Percentiles rank a stretch among this genome's conserved stretches.
Evolutionary conservation across 441 rosid genomes (phyloP).

Genomic region (Omphalea diandra): DNA sequence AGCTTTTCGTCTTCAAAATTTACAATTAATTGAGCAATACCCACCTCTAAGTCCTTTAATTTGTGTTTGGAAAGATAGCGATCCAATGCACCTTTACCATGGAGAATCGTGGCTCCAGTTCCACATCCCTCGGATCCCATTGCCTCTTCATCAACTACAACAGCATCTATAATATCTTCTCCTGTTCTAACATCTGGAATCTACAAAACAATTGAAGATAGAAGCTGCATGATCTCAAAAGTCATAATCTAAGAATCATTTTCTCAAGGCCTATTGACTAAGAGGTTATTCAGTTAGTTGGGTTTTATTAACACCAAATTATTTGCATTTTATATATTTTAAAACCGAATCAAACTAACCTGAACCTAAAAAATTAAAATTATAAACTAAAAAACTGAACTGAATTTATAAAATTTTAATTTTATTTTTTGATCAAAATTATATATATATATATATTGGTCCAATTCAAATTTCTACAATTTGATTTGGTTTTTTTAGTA

Average conservation of each 20-base stretch:
- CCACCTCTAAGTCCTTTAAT: constrained; percentile 44
- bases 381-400: too few species aligned
- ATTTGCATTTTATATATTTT: too few species aligned
- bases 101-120: constrained; percentile 75
- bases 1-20: neutral
- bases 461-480: too few species aligned
- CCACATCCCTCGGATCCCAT: constrained; percentile 58
- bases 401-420: too few species aligned
- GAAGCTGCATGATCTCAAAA: neutral
- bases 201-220: constrained; percentile 35
- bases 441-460: too few species aligned
- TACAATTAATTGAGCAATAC: neutral
- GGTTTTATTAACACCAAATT: too few species aligned
- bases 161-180: constrained; percentile 75
- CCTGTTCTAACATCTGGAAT: constrained; percentile 81
- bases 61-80: constrained; percentile 55
- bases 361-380: too few species aligned
- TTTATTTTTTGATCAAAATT: too few species aligned
- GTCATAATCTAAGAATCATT: neutral
- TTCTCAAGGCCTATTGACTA: too few species aligned
- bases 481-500: too few species aligned
- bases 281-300: too few species aligned
- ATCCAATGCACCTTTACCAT: constrained; percentile 70
- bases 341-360: too few species aligned
- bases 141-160: constrained; percentile 79